Conservation (phyloP, 768 basidiomycete species). For the Coprinopsis strossmayeri region DNA sequence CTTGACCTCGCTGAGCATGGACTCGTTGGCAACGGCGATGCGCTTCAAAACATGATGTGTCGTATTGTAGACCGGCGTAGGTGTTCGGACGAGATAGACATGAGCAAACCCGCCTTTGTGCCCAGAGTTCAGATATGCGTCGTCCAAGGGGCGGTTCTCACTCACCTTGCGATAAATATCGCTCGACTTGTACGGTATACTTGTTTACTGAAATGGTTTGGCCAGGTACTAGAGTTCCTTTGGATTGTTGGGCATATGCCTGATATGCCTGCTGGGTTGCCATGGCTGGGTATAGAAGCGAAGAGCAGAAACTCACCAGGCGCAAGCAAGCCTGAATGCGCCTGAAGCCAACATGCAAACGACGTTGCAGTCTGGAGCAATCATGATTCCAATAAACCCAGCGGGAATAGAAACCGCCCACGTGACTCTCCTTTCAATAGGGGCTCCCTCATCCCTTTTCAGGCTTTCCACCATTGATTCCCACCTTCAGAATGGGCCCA, state of each 20-base stretch:
- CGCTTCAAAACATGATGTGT: slow-evolving; percentile 96
- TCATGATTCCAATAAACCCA: slow-evolving; percentile 11
- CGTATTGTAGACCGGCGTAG: slow-evolving; percentile 81
- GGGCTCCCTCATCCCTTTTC: background rate
- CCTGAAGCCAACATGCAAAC: slow-evolving; percentile 5
- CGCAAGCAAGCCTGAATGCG: slow-evolving; percentile 6
- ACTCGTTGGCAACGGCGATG: slow-evolving; percentile 86
- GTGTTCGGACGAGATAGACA: slow-evolving; percentile 91
- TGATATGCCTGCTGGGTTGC: slow-evolving; percentile 45
- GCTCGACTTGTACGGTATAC: slow-evolving; percentile 85
- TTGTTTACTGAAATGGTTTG: slow-evolving; percentile 89
- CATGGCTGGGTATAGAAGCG: slow-evolving; percentile 26
- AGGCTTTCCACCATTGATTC: background rate
- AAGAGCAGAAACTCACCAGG: background rate
- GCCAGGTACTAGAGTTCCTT: slow-evolving; percentile 72
- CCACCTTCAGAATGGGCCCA: too few species aligned
- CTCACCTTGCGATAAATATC: slow-evolving; percentile 91
- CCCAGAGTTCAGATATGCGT: too few species aligned
- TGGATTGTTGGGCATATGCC: slow-evolving; percentile 42
- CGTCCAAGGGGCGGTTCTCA: too few species aligned
- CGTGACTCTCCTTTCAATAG: slow-evolving; percentile 12
- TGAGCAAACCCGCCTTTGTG: slow-evolving; percentile 99
- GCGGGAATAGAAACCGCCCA: slow-evolving; percentile 18
- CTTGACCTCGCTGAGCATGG: slow-evolving; percentile 88
- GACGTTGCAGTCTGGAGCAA: background rate